phyloP scores from a whole-genome alignment of 768 basidiomycete genomes.

The Megacollybia marginata region DNA sequence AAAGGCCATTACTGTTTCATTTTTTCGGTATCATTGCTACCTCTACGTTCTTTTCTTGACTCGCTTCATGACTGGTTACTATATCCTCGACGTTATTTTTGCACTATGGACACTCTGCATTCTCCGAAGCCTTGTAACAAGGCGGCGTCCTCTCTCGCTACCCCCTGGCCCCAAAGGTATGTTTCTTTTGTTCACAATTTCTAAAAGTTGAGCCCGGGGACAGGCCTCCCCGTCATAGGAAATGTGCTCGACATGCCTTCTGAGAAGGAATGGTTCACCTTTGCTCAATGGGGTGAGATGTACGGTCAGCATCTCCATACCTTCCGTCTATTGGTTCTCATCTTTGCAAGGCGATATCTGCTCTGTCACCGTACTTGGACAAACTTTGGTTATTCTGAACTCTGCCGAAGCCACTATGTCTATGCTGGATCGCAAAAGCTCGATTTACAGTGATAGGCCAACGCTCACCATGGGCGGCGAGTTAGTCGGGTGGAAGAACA shows the following conservation, averaged over 20 bases:
- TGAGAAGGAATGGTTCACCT: slow-evolving; percentile 43
- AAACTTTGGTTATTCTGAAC: slow-evolving; percentile 51
- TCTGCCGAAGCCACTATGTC: slow-evolving; percentile 42
- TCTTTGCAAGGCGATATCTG: slow-evolving; percentile 45
- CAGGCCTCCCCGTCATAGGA: slow-evolving; percentile 37
- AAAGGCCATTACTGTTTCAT: not conserved
- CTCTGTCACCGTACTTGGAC: slow-evolving; percentile 53
- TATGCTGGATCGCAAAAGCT: slow-evolving; percentile 41
- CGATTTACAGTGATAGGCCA: not conserved
- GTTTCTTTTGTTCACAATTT: slow-evolving; percentile 33
- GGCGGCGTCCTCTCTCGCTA: slow-evolving; percentile 17
- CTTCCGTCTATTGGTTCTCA: not conserved
- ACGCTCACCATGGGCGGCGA: slow-evolving; percentile 30
- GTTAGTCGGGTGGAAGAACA: slow-evolving; percentile 51
- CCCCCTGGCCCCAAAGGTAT: slow-evolving; percentile 48
- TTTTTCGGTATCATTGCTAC: not conserved
- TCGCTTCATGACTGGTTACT: not conserved
- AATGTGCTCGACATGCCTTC: slow-evolving; percentile 47
- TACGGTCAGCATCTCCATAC: slow-evolving; percentile 30
- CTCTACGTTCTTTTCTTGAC: not conserved
- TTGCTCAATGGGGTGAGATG: slow-evolving; percentile 42
- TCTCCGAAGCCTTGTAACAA: slow-evolving; percentile 19
- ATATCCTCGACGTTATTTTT: slow-evolving; percentile 23
- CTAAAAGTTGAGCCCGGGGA: slow-evolving; percentile 4
- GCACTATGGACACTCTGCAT: slow-evolving; percentile 27